Conservation (phyloP, 345 rosid genomes). For the Alliaria petiolata region DNA sequence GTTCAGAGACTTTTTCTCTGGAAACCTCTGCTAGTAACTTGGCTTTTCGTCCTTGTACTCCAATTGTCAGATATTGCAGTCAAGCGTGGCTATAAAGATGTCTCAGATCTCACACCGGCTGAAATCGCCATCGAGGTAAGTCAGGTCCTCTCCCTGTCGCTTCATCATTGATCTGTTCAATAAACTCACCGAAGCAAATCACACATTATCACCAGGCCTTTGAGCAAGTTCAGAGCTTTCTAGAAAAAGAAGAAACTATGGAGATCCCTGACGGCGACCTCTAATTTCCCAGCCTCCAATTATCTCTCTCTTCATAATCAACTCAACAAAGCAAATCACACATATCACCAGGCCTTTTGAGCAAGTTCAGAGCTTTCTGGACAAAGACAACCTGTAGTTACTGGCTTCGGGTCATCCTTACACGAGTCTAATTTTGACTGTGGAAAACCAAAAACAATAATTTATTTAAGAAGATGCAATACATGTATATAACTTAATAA, state of each 20-base stretch:
- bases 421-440: neutral
- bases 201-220: slow-evolving; percentile 9
- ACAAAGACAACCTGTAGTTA: slow-evolving; percentile 31
- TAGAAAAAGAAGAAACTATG: slow-evolving; percentile 38
- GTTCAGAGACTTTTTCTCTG: too few species aligned
- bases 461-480: neutral
- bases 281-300: neutral
- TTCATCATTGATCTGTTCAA: neutral
- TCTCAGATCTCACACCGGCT: slow-evolving; percentile 60
- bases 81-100: slow-evolving; percentile 61
- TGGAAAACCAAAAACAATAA: neutral
- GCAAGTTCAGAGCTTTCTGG: slow-evolving; percentile 43
- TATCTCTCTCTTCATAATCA: neutral
- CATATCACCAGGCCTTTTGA: slow-evolving; percentile 46
- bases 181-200: slow-evolving; percentile 3
- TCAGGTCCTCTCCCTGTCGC: neutral
- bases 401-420: slow-evolving; percentile 2
- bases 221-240: slow-evolving; percentile 31
- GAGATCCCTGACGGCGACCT: slow-evolving; percentile 24
- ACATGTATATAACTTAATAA: slow-evolving; percentile 6
- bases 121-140: slow-evolving; percentile 79
- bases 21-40: slow-evolving; percentile 3
- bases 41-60: neutral
- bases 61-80: slow-evolving; percentile 63
- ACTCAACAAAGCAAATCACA: neutral